These are phyloP conservation scores for Trichosanthes truncata DNA, from an alignment of 306 rosid species.

Conservation along the genomic window DNA sequence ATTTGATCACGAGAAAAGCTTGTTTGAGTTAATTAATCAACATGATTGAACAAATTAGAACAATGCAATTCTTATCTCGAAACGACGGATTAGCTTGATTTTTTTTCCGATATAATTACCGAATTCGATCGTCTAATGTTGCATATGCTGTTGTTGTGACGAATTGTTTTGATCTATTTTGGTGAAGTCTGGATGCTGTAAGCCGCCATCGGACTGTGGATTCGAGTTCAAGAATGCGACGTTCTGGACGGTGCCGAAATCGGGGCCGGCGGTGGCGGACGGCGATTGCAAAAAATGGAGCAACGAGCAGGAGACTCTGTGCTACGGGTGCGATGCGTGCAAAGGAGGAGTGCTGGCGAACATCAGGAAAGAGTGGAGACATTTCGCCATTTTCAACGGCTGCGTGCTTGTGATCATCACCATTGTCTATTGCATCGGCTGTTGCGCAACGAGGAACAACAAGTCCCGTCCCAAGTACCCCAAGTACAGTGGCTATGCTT, in stretches of 20 bases:
- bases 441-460: conserved; percentile 36
- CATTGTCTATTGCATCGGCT: conserved; percentile 44
- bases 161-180: not conserved
- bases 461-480: not conserved
- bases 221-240: conserved; percentile 53
- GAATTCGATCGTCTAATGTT: not conserved
- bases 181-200: conserved; percentile 72
- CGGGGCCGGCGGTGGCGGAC: conserved; percentile 21
- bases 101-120: not conserved
- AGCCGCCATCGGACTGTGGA: conserved; percentile 67
- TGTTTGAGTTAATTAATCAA: not conserved
- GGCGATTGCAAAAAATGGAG: conserved; percentile 59
- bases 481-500: not conserved
- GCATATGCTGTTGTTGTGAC: not conserved
- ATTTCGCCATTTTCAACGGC: conserved; percentile 37
- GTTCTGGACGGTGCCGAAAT: conserved; percentile 46
- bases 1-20: not conserved
- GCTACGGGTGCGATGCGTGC: conserved; percentile 79
- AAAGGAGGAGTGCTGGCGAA: conserved; percentile 64
- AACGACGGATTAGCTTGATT: not conserved
- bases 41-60: not conserved
- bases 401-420: conserved; percentile 24
- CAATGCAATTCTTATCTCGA: not conserved
- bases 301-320: conserved; percentile 31
- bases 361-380: conserved; percentile 56